Conservation (phyloP, 208 protist species). For the Vickermania ingenoplastis region DNA sequence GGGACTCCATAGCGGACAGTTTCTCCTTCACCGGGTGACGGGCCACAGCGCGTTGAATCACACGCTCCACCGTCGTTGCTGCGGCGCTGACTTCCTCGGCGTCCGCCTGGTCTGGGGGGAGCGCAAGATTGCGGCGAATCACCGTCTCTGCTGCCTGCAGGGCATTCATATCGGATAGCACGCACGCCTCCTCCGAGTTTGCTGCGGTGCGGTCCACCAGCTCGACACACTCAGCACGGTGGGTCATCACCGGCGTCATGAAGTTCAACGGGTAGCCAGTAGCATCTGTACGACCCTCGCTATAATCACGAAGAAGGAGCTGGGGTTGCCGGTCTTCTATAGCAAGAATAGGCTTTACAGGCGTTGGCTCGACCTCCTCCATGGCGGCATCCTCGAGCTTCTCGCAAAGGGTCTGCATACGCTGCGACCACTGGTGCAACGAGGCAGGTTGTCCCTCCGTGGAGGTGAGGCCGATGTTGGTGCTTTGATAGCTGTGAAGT, state of each 20-base stretch:
- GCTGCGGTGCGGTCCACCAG: not conserved
- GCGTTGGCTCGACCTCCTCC: slow-evolving; percentile 1
- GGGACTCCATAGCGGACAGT: not conserved
- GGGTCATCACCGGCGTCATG: not conserved
- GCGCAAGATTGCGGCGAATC: not conserved
- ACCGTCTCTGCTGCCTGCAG: slow-evolving; percentile 1
- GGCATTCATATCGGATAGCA: not conserved
- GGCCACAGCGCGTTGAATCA: not conserved
- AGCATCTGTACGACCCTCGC: not conserved
- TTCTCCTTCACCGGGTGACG: not conserved
- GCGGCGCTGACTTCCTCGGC: not conserved
- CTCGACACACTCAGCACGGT: not conserved
- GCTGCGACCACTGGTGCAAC: not conserved
- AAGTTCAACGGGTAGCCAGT: not conserved
- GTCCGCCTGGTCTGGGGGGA: not conserved
- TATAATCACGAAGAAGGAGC: not conserved
- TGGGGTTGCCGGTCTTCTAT: not conserved
- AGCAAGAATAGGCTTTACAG: not conserved
- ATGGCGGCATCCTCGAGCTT: not conserved
- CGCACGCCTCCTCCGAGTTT: not conserved
- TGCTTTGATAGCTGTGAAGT: not conserved
- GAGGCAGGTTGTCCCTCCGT: not conserved
- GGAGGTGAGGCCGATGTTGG: not conserved
- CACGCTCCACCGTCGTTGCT: not conserved
- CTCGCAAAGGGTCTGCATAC: not conserved